phyloP scores from a whole-genome alignment of 352 stramenopile genomes.

The Pythium plurisporium region DNA sequence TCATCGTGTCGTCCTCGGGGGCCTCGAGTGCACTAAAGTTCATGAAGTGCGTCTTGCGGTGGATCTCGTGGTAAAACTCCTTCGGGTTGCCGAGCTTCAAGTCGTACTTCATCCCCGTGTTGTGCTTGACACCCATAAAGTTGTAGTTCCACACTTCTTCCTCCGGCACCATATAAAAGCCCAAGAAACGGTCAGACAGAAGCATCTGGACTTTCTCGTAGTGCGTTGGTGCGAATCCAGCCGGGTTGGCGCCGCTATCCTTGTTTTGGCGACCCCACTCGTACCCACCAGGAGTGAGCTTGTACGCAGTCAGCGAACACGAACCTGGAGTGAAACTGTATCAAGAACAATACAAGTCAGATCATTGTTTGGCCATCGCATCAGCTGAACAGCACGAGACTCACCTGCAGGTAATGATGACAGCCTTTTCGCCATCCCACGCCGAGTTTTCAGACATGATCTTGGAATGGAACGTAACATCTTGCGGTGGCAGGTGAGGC shows the following conservation, averaged over 20 bases:
- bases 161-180: conserved; percentile 99
- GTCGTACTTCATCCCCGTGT: conserved; percentile 96
- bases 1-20: conserved; percentile 80
- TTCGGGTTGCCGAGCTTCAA: conserved; percentile 98
- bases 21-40: conserved; percentile 98
- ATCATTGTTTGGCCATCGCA: not conserved
- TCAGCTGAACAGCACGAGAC: conserved; percentile 1
- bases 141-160: conserved; percentile 99
- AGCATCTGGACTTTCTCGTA: conserved; percentile 99
- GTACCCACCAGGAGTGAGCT: conserved; percentile 94
- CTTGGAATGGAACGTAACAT: conserved; percentile 95
- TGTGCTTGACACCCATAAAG: conserved; percentile 99
- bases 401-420: conserved; percentile 94
- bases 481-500: conserved; percentile 93
- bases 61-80: conserved; percentile 98
- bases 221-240: conserved; percentile 95
- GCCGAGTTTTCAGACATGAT: conserved; percentile 96
- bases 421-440: conserved; percentile 97
- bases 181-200: conserved; percentile 98
- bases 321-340: conserved; percentile 99
- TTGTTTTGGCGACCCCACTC: conserved; percentile 98
- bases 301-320: conserved; percentile 99
- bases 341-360: conserved; percentile 4
- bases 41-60: conserved; percentile 99
- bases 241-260: conserved; percentile 92